phyloP scores from a whole-genome alignment of 305 asterid species.

The Petunia hybrid region DNA sequence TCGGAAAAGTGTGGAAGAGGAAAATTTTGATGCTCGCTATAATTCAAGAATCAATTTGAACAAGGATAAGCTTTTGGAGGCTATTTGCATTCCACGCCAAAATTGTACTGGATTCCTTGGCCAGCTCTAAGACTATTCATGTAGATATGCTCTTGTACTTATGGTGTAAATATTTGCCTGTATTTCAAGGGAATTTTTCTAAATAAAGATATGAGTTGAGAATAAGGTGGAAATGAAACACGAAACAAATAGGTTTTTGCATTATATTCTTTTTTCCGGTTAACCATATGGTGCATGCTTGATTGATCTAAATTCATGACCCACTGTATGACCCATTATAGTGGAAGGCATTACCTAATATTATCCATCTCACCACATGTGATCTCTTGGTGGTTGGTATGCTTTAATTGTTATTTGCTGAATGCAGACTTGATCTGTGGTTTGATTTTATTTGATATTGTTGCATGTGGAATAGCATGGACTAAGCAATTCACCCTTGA shows the following conservation, averaged over 20 bases:
- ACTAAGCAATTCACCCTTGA: neutral
- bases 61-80: conserved; percentile 39
- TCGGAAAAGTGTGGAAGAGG: conserved; percentile 32
- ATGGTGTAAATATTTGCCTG: neutral
- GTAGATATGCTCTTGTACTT: neutral
- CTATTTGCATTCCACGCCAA: conserved; percentile 35
- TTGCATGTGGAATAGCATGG: conserved; percentile 15
- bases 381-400: too few relatives aligned
- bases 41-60: conserved; percentile 24
- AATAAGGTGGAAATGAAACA: neutral
- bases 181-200: neutral
- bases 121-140: conserved; percentile 19
- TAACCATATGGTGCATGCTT: too few relatives aligned
- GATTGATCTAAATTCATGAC: too few relatives aligned
- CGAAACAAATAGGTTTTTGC: neutral
- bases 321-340: too few relatives aligned
- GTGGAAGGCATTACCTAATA: too few relatives aligned
- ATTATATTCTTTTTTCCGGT: too few relatives aligned
- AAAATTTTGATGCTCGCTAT: neutral
- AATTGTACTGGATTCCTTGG: conserved; percentile 26
- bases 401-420: neutral
- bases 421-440: neutral
- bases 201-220: neutral
- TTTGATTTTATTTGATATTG: neutral
- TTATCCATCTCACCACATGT: too few relatives aligned